Evolutionary conservation across 306 rosid genomes (phyloP).

Genomic region (Arachis hypogaea): DNA sequence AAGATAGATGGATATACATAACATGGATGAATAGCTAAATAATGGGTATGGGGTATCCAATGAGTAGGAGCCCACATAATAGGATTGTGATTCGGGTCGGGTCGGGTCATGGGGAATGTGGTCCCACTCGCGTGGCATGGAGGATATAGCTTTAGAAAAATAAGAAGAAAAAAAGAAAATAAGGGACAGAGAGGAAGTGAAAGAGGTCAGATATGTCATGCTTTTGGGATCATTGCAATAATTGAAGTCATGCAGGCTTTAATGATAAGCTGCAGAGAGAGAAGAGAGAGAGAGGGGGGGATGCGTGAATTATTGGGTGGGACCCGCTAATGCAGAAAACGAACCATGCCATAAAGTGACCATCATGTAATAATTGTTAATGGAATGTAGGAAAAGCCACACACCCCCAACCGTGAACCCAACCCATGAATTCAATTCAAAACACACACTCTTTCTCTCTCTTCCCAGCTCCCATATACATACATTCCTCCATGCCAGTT

Average conservation of each 20-base stretch:
- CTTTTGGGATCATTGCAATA: constrained; percentile 93
- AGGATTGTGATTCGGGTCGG: not conserved
- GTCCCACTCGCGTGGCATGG: constrained; percentile 64
- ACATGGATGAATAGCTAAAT: not conserved
- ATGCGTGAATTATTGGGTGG: no score
- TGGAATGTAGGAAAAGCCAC: constrained; percentile 38
- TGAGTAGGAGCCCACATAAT: constrained; percentile 27
- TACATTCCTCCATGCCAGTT: not conserved
- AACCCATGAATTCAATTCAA: not conserved
- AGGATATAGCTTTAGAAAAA: constrained; percentile 41
- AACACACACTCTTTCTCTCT: not conserved
- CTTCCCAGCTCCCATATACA: not conserved
- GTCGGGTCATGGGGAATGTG: constrained; percentile 18
- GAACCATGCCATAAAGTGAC: constrained; percentile 33
- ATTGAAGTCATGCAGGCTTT: constrained; percentile 96
- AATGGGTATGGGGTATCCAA: constrained; percentile 32
- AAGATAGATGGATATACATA: not conserved
- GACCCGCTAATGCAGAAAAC: constrained; percentile 2
- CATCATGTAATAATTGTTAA: constrained; percentile 25
- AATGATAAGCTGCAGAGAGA: constrained; percentile 59
- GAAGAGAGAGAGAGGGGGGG: constrained; percentile 15
- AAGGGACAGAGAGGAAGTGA: constrained; percentile 49
- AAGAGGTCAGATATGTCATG: constrained; percentile 78
- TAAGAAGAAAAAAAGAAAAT: constrained; percentile 42
- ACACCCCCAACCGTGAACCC: not conserved